These are phyloP conservation scores for Gymnopus androsaceus DNA, from an alignment of 1,284 basidiomycete species.

Conservation along the genomic window DNA sequence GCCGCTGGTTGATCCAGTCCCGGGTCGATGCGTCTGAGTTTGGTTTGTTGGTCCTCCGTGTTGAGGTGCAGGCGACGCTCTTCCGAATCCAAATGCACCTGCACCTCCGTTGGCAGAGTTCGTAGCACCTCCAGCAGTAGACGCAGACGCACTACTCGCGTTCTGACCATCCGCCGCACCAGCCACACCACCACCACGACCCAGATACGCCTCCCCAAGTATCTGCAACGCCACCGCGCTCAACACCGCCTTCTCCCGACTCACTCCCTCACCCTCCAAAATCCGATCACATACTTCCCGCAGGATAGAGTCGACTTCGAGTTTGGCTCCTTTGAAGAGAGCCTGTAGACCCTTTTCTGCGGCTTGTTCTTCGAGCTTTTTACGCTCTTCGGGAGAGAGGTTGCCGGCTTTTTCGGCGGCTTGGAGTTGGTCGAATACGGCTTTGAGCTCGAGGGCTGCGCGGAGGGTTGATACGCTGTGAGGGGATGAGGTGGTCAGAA, in stretches of 20 bases:
- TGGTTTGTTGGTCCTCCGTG: too few species aligned
- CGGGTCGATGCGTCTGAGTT: background rate
- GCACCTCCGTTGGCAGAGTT: background rate
- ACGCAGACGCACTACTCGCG: too few species aligned
- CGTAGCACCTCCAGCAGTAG: background rate
- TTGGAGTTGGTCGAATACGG: constrained; percentile 94
- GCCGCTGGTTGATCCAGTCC: background rate
- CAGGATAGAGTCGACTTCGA: constrained; percentile 93
- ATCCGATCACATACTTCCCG: constrained; percentile 92
- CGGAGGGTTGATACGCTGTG: constrained; percentile 83
- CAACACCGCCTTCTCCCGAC: constrained; percentile 66
- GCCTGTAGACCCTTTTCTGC: constrained; percentile 95
- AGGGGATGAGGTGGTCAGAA: background rate
- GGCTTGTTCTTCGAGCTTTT: constrained; percentile 92
- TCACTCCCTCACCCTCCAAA: constrained; percentile 58
- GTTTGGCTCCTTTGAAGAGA: constrained; percentile 93
- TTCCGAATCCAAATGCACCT: background rate
- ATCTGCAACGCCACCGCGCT: constrained; percentile 84
- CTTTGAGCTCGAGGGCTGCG: constrained; percentile 90
- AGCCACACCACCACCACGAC: background rate
- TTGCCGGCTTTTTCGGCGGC: constrained; percentile 88
- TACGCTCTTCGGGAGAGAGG: constrained; percentile 83
- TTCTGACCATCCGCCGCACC: background rate
- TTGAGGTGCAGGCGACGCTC: background rate
- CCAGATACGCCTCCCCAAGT: constrained; percentile 64